A percentile compares a stretch with the other conserved stretches of the same genome.
Conservation (phyloP, 2,329 filamentous ascomycete genomes). For the Pezicula carpinea region DNA sequence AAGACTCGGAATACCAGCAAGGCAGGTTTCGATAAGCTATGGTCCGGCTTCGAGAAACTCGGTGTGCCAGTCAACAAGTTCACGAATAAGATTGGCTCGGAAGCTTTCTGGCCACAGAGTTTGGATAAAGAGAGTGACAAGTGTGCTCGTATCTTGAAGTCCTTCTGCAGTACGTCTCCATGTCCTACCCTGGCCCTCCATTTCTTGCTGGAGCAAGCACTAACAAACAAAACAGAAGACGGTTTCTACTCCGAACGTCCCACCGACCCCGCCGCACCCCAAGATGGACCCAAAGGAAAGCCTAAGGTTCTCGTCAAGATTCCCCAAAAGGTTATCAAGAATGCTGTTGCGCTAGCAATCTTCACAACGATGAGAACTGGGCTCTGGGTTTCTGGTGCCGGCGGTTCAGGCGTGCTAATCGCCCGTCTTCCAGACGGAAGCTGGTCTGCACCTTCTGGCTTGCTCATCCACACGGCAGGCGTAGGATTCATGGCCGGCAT, state of each 20-base stretch:
- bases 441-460: constrained; percentile 88
- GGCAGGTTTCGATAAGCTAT: constrained; percentile 70
- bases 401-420: constrained; percentile 82
- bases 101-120: constrained; percentile 79
- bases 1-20: constrained; percentile 49
- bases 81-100: constrained; percentile 74
- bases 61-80: constrained; percentile 75
- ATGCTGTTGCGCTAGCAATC: constrained; percentile 85
- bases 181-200: constrained; percentile 14
- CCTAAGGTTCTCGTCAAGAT: constrained; percentile 52
- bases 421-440: constrained; percentile 64
- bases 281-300: constrained; percentile 53
- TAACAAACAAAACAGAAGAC: constrained; percentile 42
- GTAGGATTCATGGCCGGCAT: constrained; percentile 87
- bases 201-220: neutral
- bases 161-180: constrained; percentile 70
- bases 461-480: constrained; percentile 83
- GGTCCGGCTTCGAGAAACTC: constrained; percentile 60
- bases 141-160: constrained; percentile 80
- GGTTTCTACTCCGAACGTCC: constrained; percentile 57
- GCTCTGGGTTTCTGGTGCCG: constrained; percentile 85
- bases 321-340: constrained; percentile 76
- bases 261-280: constrained; percentile 29
- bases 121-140: constrained; percentile 89
- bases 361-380: constrained; percentile 96